Conservation (phyloP, 1,284 basidiomycete species). For the Schizopora paradoxa region DNA sequence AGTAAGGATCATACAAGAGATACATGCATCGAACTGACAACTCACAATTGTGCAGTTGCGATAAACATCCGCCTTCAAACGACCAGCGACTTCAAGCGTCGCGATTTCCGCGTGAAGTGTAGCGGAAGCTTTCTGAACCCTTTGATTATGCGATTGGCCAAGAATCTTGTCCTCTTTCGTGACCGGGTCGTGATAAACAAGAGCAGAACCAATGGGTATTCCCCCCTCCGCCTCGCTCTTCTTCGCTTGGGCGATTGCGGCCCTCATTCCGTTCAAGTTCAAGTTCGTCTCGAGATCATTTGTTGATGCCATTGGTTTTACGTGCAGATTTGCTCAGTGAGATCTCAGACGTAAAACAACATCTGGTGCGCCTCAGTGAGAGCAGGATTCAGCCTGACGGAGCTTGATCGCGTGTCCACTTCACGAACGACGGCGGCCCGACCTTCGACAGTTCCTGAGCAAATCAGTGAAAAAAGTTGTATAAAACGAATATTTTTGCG, state of each 20-base stretch:
- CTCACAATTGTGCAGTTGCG: constrained; percentile 42
- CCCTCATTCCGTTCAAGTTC: constrained; percentile 22
- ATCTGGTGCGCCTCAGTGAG: too few species aligned
- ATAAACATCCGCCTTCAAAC: constrained; percentile 39
- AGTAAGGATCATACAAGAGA: background rate
- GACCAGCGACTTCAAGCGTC: constrained; percentile 45
- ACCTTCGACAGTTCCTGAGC: too few species aligned
- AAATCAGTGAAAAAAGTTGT: too few species aligned
- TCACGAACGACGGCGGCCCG: too few species aligned
- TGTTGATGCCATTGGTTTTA: background rate
- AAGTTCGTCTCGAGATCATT: constrained; percentile 7
- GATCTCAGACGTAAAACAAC: too few species aligned
- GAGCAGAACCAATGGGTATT: constrained; percentile 52
- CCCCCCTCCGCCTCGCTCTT: constrained; percentile 45
- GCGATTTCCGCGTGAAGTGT: constrained; percentile 54
- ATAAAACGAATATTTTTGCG: too few species aligned
- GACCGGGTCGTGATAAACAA: constrained; percentile 30
- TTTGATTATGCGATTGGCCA: constrained; percentile 45
- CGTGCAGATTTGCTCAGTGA: too few species aligned
- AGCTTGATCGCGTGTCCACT: too few species aligned
- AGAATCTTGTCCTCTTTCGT: constrained; percentile 30
- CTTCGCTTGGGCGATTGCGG: constrained; percentile 39
- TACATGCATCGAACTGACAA: constrained; percentile 6
- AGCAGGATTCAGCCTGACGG: too few species aligned
- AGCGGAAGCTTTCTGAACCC: constrained; percentile 48